A percentile compares a stretch with the other conserved stretches of the same genome.
phyloP scores from a whole-genome alignment of 768 basidiomycete genomes.

The Obba rivulosa region DNA sequence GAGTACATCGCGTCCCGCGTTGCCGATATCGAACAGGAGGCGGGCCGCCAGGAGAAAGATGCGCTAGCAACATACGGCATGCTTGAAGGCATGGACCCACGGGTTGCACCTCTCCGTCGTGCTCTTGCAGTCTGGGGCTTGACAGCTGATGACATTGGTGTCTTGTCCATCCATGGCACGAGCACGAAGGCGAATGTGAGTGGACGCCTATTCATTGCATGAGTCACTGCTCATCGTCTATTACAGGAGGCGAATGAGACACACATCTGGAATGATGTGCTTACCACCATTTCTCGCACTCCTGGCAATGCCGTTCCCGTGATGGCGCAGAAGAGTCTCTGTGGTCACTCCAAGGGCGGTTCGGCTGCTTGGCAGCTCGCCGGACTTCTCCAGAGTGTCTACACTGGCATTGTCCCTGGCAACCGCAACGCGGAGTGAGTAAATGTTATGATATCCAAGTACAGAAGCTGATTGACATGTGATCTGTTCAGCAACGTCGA shows the following conservation, averaged over 20 bases:
- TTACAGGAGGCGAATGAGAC: conserved; percentile 93
- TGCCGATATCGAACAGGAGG: conserved; percentile 85
- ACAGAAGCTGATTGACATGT: conserved; percentile 1
- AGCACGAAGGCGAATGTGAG: conserved; percentile 78
- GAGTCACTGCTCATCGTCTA: conserved; percentile 6
- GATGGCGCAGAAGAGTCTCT: conserved; percentile 95
- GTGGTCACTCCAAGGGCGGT: conserved; percentile 97
- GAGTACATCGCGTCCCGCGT: conserved; percentile 75
- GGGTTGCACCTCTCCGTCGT: conserved; percentile 86
- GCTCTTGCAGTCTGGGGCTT: conserved; percentile 97
- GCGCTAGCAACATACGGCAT: conserved; percentile 93
- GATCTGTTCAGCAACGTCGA: conserved; percentile 72
- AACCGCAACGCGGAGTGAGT: conserved; percentile 96
- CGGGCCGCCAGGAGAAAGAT: conserved; percentile 86
- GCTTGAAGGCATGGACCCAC: conserved; percentile 83
- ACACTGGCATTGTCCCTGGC: conserved; percentile 84
- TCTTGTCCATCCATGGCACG: conserved; percentile 85
- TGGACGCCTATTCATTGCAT: conserved; percentile 3
- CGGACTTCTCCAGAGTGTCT: conserved; percentile 83
- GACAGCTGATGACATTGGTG: conserved; percentile 87
- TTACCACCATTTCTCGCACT: conserved; percentile 83
- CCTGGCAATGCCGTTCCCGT: conserved; percentile 96
- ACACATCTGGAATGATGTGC: conserved; percentile 92
- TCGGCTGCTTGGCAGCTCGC: conserved; percentile 98
- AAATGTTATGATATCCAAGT: too few relatives aligned